These are phyloP conservation scores for Stellera chamaejasme DNA, from an alignment of 345 rosid species.

Conservation along the genomic window DNA sequence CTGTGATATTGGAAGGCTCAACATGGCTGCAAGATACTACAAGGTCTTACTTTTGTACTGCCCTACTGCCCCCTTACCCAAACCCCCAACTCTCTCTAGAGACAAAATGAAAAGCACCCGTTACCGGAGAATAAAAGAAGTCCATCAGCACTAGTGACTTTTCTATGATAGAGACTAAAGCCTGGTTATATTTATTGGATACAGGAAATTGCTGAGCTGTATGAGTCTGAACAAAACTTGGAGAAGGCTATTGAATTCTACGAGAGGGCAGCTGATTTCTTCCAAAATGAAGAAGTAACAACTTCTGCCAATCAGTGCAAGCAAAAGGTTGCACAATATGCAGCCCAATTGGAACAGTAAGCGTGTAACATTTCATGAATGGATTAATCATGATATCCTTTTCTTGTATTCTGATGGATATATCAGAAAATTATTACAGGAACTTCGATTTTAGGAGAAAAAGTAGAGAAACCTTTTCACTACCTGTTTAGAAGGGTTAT, in stretches of 20 bases:
- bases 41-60: conserved; percentile 42
- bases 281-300: conserved; percentile 75
- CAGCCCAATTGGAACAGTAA: conserved; percentile 91
- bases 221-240: conserved; percentile 55
- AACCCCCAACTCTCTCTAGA: neutral
- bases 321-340: conserved; percentile 93
- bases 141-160: no score
- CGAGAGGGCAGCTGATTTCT: conserved; percentile 79
- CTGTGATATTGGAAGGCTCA: conserved; percentile 93
- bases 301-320: conserved; percentile 98
- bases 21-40: conserved; percentile 96
- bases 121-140: neutral
- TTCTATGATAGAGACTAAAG: neutral
- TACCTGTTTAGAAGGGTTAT: no score
- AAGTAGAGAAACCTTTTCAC: no score
- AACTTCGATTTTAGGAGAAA: no score
- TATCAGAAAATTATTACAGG: no score
- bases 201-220: conserved; percentile 81
- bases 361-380: conserved; percentile 6
- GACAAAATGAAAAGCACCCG: neutral
- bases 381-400: no score
- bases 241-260: conserved; percentile 57
- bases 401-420: no score
- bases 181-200: conserved; percentile 7
- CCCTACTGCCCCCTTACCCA: neutral